Percentiles rank a stretch among this genome's conserved stretches.
Evolutionary conservation across 2,329 filamentous ascomycete species (phyloP).

Genomic region (Sporothrix humicola): DNA sequence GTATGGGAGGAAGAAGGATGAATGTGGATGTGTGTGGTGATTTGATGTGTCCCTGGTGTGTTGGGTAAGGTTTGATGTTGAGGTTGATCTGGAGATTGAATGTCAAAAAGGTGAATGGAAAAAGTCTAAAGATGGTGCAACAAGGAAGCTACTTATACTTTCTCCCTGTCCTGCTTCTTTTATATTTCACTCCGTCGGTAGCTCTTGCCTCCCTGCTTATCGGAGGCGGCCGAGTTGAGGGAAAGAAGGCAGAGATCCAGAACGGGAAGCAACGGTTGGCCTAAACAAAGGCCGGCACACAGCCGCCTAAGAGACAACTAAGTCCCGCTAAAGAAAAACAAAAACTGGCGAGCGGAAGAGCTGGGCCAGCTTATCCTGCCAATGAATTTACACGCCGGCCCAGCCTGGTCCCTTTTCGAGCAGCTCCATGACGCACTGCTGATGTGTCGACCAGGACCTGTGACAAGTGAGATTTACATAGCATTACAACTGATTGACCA

Average conservation of each 20-base stretch:
- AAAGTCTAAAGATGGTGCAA: not conserved
- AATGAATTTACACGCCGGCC: not conserved
- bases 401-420: not conserved
- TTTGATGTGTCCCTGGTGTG: not conserved
- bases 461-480: not conserved
- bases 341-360: not conserved
- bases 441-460: not conserved
- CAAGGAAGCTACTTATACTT: slow-evolving; percentile 12
- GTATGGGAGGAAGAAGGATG: not conserved
- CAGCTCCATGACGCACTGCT: slow-evolving; percentile 6
- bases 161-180: not conserved
- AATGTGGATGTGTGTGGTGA: not conserved
- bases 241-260: not conserved
- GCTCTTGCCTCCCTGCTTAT: slow-evolving; percentile 12
- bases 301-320: not conserved
- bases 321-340: not conserved
- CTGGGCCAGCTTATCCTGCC: slow-evolving; percentile 19
- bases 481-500: not conserved
- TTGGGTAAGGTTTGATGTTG: not conserved
- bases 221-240: slow-evolving; percentile 33
- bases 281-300: not conserved
- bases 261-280: not conserved
- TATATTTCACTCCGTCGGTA: not conserved
- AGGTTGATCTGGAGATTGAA: not conserved
- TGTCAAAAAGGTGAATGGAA: not conserved